Conservation (phyloP, 2,329 filamentous ascomycete genomes). For the Zarea fungicola region DNA sequence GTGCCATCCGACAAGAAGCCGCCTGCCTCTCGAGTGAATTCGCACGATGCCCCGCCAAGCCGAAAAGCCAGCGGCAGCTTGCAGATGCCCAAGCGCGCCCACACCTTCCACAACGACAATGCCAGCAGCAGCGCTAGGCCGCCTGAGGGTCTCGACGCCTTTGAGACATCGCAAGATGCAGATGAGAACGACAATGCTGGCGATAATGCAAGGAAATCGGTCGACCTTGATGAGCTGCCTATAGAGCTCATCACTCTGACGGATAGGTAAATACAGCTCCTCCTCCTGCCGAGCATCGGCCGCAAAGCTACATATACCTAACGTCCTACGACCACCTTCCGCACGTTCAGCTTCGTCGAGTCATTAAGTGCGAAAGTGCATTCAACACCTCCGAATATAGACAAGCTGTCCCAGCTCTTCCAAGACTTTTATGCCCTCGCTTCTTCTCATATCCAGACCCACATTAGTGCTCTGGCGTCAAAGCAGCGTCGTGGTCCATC, state of each 20-base stretch:
- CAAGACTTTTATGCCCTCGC: conserved; percentile 89
- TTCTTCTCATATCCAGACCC: conserved; percentile 76
- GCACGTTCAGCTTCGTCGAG: conserved; percentile 70
- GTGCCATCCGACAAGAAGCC: background rate
- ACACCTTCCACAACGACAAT: conserved; percentile 42
- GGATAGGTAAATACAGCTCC: conserved; percentile 61
- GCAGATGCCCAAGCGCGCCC: conserved; percentile 38
- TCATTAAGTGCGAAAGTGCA: conserved; percentile 84
- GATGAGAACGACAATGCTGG: conserved; percentile 38
- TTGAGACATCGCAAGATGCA: conserved; percentile 40
- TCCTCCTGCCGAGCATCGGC: background rate
- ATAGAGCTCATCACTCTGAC: conserved; percentile 89
- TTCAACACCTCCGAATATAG: conserved; percentile 74
- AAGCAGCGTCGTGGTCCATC: conserved; percentile 65
- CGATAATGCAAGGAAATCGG: conserved; percentile 49
- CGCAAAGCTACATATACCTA: background rate
- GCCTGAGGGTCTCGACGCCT: conserved; percentile 45
- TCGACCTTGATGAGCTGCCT: conserved; percentile 82
- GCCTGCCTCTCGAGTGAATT: background rate
- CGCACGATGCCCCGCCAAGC: conserved; percentile 10
- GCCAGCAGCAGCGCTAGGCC: conserved; percentile 25
- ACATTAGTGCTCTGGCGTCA: conserved; percentile 74
- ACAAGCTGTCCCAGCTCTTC: conserved; percentile 78
- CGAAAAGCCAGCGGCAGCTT: conserved; percentile 27
- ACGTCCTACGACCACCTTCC: conserved; percentile 16